Base-by-base conservation (phyloP, 163 green algal genomes). In the Scenedesmus sp. region DNA sequence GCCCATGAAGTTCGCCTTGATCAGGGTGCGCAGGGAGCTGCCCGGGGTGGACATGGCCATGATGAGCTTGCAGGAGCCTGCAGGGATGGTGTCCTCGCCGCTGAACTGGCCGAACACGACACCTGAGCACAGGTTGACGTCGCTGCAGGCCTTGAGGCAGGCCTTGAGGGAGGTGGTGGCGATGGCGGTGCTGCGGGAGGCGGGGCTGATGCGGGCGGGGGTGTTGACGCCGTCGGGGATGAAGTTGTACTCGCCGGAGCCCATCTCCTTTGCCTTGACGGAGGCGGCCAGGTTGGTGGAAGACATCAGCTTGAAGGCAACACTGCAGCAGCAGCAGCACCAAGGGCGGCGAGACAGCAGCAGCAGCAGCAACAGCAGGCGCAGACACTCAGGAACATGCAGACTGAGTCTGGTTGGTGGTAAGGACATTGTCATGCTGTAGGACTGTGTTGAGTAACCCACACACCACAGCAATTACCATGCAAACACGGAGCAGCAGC, bases 1-100 rank as follows among this genome's bases (percentile, higher is more conserved):
- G 24, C 70, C 70, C 70, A 46, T 40, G 70, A 81, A 81, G 70
- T 81, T 81, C 26, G 70, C 70, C 70, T 81, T 81, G 70, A 81
- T 81, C 70, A 81, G 70, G 33, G 70, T 81, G 70, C 70, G 70
- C 10, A 40, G 30, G 33, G 24, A 43, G 33, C 43, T 40, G 70
- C 70, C 70, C 4, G 70, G 70, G 26, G 43, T 24, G 24, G 70
- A 81, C 70, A 0, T 16, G 70, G 10, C 70, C 70, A 81, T 81
- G 70, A 81, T 81, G 0, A 81, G 70, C 9, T 81, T 43, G 70
- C 70, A 81, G 10, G 70, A 81, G 33, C 0, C 65, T 56, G 49
- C 49, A 13, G 56, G 0, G 1, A 81, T 43, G 70, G 70, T 81
- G 70, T 81, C 70, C 33, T 40, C 33, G 33, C 33, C 70, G 6